Conservation (phyloP, 2,329 filamentous ascomycete species). For the Lasiodiplodia citricola region DNA sequence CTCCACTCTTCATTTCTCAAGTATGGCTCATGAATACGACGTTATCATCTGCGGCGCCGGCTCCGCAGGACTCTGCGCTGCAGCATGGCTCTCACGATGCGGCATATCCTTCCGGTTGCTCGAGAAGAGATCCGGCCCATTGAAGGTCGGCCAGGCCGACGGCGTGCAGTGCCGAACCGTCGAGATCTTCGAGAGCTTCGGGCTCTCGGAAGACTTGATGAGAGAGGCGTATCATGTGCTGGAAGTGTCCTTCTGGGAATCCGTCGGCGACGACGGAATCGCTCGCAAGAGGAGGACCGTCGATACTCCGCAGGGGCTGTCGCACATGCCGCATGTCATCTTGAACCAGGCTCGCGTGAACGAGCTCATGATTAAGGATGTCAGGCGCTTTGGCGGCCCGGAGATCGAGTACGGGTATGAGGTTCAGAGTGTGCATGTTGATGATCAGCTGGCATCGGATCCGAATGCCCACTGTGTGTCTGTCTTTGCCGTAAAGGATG, state of each 20-base stretch:
- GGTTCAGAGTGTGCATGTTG: conserved; percentile 52
- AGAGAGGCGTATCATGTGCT: conserved; percentile 70
- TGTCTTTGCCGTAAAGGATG: background rate
- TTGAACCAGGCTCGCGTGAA: conserved; percentile 76
- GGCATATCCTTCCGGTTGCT: conserved; percentile 62
- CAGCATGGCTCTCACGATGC: conserved; percentile 64
- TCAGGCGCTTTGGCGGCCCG: conserved; percentile 48
- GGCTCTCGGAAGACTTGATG: conserved; percentile 66
- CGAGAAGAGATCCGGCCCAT: conserved; percentile 60
- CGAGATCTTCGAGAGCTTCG: conserved; percentile 75
- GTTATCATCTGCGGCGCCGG: conserved; percentile 67
- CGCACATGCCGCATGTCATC: conserved; percentile 69
- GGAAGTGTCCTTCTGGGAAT: conserved; percentile 61
- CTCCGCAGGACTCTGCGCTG: conserved; percentile 67
- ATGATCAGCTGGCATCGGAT: conserved; percentile 42
- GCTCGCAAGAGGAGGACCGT: conserved; percentile 54
- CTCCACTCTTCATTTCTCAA: too few relatives aligned
- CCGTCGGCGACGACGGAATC: conserved; percentile 43
- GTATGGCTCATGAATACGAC: background rate
- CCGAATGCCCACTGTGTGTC: background rate
- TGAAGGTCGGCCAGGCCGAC: conserved; percentile 67
- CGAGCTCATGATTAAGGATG: conserved; percentile 59
- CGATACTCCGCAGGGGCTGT: conserved; percentile 61
- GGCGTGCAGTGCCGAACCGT: conserved; percentile 69
- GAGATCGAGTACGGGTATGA: conserved; percentile 62